Evolutionary conservation across 2,329 filamentous ascomycete genomes (phyloP).

Genomic region (Epichloe sylvatica): DNA sequence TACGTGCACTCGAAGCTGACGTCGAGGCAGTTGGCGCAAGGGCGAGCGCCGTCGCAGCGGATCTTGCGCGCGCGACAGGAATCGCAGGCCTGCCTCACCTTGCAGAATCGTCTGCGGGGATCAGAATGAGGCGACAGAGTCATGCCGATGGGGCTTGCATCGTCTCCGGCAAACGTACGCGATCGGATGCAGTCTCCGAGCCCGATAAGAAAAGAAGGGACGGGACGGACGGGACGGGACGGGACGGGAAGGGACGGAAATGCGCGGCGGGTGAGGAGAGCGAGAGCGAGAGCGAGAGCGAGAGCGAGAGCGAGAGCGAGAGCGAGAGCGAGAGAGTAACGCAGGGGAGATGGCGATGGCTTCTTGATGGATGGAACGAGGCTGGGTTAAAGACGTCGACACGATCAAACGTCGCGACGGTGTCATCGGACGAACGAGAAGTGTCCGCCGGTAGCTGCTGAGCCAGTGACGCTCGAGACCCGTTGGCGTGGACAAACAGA

Average conservation of each 20-base stretch:
- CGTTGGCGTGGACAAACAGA: background rate
- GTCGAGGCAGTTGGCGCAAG: conserved; percentile 15
- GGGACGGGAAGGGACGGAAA: background rate
- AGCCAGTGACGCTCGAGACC: background rate
- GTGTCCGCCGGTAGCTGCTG: background rate
- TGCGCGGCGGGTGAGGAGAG: background rate
- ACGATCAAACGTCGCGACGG: background rate
- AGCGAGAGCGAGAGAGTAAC: background rate
- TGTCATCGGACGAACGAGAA: conserved; percentile 1
- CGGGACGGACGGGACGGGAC: background rate
- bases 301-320: background rate
- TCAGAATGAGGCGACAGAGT: background rate
- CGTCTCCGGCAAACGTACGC: background rate
- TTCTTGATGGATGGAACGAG: background rate
- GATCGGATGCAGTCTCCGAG: no score
- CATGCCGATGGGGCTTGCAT: conserved; percentile 2
- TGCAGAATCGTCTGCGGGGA: conserved; percentile 6
- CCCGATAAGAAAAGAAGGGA: no score
- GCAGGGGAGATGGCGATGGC: background rate
- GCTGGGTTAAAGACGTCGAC: background rate
- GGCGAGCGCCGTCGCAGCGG: conserved; percentile 15
- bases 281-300: background rate
- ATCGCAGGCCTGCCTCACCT: conserved; percentile 18
- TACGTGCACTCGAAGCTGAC: conserved; percentile 14
- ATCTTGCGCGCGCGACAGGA: conserved; percentile 17